A percentile compares a stretch with the other conserved stretches of the same genome.
phyloP scores from a whole-genome alignment of 2,329 filamentous ascomycete species.

The Pseudogymnoascus sp. region DNA sequence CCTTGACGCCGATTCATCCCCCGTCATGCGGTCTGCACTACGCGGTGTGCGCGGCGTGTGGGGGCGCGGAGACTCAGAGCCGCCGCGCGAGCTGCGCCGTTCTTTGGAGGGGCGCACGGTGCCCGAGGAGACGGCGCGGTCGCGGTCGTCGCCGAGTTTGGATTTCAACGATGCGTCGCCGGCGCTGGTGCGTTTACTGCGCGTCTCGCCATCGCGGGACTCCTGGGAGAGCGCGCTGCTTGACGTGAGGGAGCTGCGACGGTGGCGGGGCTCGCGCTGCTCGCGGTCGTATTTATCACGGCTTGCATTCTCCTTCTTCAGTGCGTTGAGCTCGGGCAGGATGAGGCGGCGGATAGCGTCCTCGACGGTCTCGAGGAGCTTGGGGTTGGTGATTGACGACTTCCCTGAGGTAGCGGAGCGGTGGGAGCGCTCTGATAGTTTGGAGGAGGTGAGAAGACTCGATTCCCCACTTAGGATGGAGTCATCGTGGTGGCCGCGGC shows the following conservation, averaged over 20 bases:
- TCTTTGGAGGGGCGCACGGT: constrained; percentile 44
- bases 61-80: not conserved
- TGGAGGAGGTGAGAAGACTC: constrained; percentile 49
- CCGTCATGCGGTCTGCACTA: constrained; percentile 34
- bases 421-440: constrained; percentile 32
- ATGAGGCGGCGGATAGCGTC: constrained; percentile 67
- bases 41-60: constrained; percentile 18
- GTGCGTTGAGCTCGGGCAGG: constrained; percentile 78
- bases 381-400: constrained; percentile 65
- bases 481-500: constrained; percentile 44
- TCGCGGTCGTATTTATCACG: constrained; percentile 57
- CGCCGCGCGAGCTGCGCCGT: constrained; percentile 38
- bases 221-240: constrained; percentile 50
- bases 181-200: not conserved
- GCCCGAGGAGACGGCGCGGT: constrained; percentile 48
- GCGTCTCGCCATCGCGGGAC: constrained; percentile 27
- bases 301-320: constrained; percentile 76
- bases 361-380: constrained; percentile 63
- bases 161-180: constrained; percentile 39
- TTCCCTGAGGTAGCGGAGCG: constrained; percentile 41
- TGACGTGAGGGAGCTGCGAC: constrained; percentile 52
- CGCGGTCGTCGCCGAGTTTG: constrained; percentile 36
- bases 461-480: constrained; percentile 45
- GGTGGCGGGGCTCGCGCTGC: constrained; percentile 42
- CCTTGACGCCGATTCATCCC: constrained; percentile 39